Evolutionary conservation across 2,329 filamentous ascomycete species (phyloP), one percentile per base, ranked within the genome.

Genomic region (Zasmidium cellare): DNA sequence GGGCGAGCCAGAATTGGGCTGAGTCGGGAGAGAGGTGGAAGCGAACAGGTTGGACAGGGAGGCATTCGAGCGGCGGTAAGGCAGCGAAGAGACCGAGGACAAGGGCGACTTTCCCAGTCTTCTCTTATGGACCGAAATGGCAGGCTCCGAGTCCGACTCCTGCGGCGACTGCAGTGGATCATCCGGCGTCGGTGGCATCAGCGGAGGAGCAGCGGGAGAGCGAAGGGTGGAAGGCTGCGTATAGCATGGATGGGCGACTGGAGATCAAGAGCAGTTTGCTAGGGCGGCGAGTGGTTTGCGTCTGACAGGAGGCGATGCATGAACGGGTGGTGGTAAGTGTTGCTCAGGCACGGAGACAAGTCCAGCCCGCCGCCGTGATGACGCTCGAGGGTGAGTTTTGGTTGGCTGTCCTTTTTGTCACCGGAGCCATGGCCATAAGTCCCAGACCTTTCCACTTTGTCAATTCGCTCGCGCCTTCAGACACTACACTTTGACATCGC

Each of bases 131-230:
- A 86, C 74, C 56, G 75, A 73, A 71, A 82, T 77, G 58, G 87
- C 84, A 66, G 85, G 82, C 65, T 87, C 86, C 71, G 85, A 78
- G 69, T 89, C 87, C 74, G 89, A 82, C 69, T 87, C 84, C 74
- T 87, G 85, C 75, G 88, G 83, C 73, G 87, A 85, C 75, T 87
- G 84, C 77, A 84, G 80, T 68, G 84, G 81, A 70, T 82, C 78
- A 85, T 88, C 79, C 73, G 83, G 79, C 72, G 83, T 78, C 75
- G 85, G 82, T 83, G 86, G 86, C 87, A 90, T 90, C 66, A 74
- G 63, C 61, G 57, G 60, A 46, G 56, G 57, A 50, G 63, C 58
- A 62, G 61, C 61, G 58, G 22, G 25, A 55, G 45, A 28, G 52
- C 51, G 56, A 23, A 46, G 49, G n/a, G 22, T 38, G 28, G 20